Conservation (phyloP, 2,329 filamentous ascomycete species). For the Didymella segeticola region DNA sequence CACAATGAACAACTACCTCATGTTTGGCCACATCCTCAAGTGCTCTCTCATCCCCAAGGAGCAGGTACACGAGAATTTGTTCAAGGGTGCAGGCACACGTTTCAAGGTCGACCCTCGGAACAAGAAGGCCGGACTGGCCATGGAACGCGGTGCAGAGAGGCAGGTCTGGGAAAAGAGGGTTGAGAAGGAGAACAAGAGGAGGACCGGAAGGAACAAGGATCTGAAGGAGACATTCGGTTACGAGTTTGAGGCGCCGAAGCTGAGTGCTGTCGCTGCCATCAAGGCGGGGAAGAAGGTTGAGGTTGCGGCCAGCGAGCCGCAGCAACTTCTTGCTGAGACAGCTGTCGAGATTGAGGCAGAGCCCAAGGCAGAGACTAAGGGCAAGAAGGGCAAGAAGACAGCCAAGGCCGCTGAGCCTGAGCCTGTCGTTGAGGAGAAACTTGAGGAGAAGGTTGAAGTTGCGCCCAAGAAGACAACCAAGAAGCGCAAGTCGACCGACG, state of each 20-base stretch:
- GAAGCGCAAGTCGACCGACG: constrained; percentile 33
- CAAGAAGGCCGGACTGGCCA: constrained; percentile 77
- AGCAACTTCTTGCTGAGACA: constrained; percentile 35
- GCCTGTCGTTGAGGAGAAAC: constrained; percentile 19
- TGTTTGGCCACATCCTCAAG: constrained; percentile 93
- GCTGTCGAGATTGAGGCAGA: constrained; percentile 30
- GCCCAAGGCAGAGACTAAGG: constrained; percentile 40
- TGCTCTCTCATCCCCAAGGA: constrained; percentile 79
- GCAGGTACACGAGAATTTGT: constrained; percentile 80
- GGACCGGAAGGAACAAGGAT: constrained; percentile 73
- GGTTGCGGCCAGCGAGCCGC: constrained; percentile 33
- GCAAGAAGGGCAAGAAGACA: constrained; percentile 44
- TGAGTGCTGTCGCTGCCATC: constrained; percentile 67
- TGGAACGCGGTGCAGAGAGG: constrained; percentile 76
- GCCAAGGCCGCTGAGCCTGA: constrained; percentile 34
- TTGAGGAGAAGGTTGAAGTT: constrained; percentile 14
- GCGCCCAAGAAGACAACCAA: constrained; percentile 26
- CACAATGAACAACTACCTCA: constrained; percentile 97
- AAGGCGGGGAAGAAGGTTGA: constrained; percentile 23
- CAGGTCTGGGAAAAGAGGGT: constrained; percentile 81
- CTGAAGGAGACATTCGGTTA: constrained; percentile 83
- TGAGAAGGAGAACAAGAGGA: constrained; percentile 72
- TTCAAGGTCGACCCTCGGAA: constrained; percentile 91
- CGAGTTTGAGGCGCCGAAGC: constrained; percentile 74
- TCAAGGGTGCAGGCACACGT: constrained; percentile 87